Base-by-base conservation (phyloP, 768 basidiomycete genomes). In the Phanerochaete carnosa region DNA sequence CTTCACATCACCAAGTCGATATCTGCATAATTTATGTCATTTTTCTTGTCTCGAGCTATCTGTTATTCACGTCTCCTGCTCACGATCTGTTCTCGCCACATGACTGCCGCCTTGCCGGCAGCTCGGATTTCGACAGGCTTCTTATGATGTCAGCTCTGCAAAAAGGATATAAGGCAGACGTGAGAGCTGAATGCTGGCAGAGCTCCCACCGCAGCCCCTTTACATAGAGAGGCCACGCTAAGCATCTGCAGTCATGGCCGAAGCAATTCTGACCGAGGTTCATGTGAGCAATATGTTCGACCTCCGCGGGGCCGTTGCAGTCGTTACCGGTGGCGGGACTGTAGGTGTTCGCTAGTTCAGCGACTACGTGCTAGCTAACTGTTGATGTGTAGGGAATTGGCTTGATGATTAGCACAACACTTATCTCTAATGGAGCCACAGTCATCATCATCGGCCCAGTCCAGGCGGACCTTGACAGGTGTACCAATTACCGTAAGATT, bases 391-490 rank as follows among this genome's bases (percentile, higher is more conserved):
- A 77, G 79, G 81, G 81, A 0, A 80, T 81, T n/a, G 81, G 81
- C 0, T 67, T 81, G 45, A 82, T 82, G 81, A 80, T 82, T 23
- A 74, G 72, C 59, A 75, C 76, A 11, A 79, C 80, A 0, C 67
- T 82, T 1, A 62, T 80, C 11, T 77, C 79, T 2, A 82, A 82
- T 61, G 79, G 79, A 8, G 81, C 81, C 0, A 78, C 72, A 0
- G 81, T 82, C 2, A 81, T 80, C 56, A 79, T 81, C 45, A 75
- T 81, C 29, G 81, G 79, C 0, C 77, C 76, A 1, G 72, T 70
- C 9, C 77, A 79, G 60, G 70, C 57, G 3, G 75, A 76, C 22
- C 70, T 80, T n/a, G 76, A 79, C 59, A 72, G 64, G 76, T 78
- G 51, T 23, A 69, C 58, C 8, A 22, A 23, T 28, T 15, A 13